Evolutionary conservation across 2,329 filamentous ascomycete species (phyloP).

Genomic region (Hypoxylon sp.): DNA sequence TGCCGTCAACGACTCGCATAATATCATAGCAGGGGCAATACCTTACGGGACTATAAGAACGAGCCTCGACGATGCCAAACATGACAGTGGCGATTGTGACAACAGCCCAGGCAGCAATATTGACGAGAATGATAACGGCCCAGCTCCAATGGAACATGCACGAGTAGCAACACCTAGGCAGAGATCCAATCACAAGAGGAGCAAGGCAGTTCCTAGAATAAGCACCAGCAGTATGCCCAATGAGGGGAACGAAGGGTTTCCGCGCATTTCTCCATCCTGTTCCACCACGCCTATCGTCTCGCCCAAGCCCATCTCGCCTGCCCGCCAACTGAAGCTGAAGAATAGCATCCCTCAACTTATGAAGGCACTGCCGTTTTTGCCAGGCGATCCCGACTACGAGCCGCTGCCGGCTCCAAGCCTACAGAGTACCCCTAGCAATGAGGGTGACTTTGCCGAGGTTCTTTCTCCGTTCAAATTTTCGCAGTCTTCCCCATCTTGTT

Average conservation of each 20-base stretch:
- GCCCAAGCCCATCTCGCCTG: slow-evolving; percentile 59
- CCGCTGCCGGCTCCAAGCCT: slow-evolving; percentile 32
- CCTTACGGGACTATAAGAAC: not conserved
- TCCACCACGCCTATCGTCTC: slow-evolving; percentile 50
- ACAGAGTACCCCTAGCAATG: slow-evolving; percentile 33
- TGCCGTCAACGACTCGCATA: slow-evolving; percentile 1
- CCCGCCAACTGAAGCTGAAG: slow-evolving; percentile 54
- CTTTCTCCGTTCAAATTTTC: slow-evolving; percentile 41
- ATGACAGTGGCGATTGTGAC: not conserved
- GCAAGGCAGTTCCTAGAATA: slow-evolving; percentile 40
- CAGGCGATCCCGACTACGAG: slow-evolving; percentile 43
- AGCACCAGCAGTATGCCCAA: slow-evolving; percentile 39
- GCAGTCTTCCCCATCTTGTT: slow-evolving; percentile 4
- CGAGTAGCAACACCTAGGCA: slow-evolving; percentile 4
- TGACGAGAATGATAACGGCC: slow-evolving; percentile 2
- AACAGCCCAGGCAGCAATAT: not conserved
- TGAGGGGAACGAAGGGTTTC: slow-evolving; percentile 39
- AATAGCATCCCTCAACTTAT: slow-evolving; percentile 61
- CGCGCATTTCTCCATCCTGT: slow-evolving; percentile 42
- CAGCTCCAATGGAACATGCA: slow-evolving; percentile 2
- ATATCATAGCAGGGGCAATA: not conserved
- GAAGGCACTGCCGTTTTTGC: slow-evolving; percentile 60
- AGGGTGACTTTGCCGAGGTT: slow-evolving; percentile 42
- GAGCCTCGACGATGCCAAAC: not conserved
- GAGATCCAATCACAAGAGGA: slow-evolving; percentile 40